Percentiles rank a stretch among this genome's conserved stretches.
phyloP scores from a whole-genome alignment of 1,284 basidiomycete genomes.

The Pseudomicrostroma phylloplanum region DNA sequence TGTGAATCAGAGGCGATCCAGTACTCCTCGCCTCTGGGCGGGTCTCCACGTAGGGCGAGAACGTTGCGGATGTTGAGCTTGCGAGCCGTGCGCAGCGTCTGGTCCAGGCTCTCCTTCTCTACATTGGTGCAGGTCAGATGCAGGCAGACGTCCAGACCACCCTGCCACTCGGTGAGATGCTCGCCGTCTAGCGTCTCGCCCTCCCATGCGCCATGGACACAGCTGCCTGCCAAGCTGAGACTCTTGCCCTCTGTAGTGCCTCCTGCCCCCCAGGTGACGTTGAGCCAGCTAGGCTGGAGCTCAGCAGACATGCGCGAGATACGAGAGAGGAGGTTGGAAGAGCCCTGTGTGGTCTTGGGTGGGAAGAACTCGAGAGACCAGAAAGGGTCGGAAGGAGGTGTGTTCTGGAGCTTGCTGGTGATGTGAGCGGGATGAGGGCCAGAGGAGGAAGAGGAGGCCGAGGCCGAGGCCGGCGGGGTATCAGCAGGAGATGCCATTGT shows the following conservation, averaged over 20 bases:
- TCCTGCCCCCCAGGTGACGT: conserved; percentile 94
- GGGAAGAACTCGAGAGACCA: conserved; percentile 86
- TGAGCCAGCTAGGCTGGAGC: conserved; percentile 55
- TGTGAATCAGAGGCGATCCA: conserved; percentile 78
- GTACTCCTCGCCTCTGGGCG: conserved; percentile 84
- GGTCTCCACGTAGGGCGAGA: conserved; percentile 79
- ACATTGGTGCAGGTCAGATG: conserved; percentile 97
- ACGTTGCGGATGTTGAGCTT: conserved; percentile 79
- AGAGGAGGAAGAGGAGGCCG: too few relatives aligned
- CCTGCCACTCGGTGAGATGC: background rate
- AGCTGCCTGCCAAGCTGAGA: conserved; percentile 62
- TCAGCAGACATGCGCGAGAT: conserved; percentile 60
- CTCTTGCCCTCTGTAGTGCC: conserved; percentile 82
- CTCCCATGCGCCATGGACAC: conserved; percentile 29
- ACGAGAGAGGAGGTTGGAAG: conserved; percentile 57
- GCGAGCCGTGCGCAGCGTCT: conserved; percentile 75
- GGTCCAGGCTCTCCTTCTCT: conserved; percentile 66
- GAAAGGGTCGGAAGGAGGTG: conserved; percentile 17
- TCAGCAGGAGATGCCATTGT: too few relatives aligned
- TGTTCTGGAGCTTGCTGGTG: conserved; percentile 14
- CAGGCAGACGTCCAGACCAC: conserved; percentile 57
- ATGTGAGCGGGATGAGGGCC: conserved; percentile 24
- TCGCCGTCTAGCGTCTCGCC: background rate
- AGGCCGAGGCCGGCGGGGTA: too few relatives aligned
- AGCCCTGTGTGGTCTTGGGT: conserved; percentile 81